Evolutionary conservation across 2,329 filamentous ascomycete species (phyloP).

Genomic region (Ophiocordyceps camponoti-saundersi): DNA sequence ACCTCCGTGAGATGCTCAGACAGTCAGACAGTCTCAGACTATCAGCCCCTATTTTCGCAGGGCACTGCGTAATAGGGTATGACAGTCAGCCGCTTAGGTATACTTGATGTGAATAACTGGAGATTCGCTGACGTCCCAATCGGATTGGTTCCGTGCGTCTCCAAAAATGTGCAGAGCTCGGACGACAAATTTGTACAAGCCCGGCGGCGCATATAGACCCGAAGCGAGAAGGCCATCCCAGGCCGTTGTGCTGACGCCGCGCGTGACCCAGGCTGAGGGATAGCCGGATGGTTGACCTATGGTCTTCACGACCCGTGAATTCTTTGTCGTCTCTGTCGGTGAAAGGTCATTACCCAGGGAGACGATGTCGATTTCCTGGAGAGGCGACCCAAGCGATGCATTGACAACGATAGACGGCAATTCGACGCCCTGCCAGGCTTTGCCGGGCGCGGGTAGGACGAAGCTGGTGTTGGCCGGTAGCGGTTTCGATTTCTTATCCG

Average conservation of each 20-base stretch:
- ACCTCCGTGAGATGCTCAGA: no score
- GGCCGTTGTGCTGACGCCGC: conserved; percentile 7
- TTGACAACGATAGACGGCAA: conserved; percentile 22
- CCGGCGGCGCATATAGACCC: conserved; percentile 28
- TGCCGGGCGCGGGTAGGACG: conserved; percentile 22
- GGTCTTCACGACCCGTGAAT: conserved; percentile 18
- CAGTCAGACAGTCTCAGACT: no score
- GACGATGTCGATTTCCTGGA: conserved; percentile 26
- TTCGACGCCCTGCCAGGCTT: conserved; percentile 11
- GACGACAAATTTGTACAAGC: conserved; percentile 30
- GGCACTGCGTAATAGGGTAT: background rate
- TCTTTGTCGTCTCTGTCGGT: conserved; percentile 12
- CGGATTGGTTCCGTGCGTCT: conserved; percentile 20
- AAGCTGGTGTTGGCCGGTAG: conserved; percentile 20
- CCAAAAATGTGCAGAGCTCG: conserved; percentile 34
- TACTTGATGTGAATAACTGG: conserved; percentile 25
- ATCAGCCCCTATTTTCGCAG: no score
- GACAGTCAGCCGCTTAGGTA: conserved; percentile 7
- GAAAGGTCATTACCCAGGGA: conserved; percentile 14
- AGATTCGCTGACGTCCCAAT: conserved; percentile 29
- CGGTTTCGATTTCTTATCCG: conserved; percentile 10
- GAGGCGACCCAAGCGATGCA: conserved; percentile 26
- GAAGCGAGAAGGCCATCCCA: conserved; percentile 31
- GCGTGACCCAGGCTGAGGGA: conserved; percentile 17
- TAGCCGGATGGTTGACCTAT: conserved; percentile 25